phyloP scores from a whole-genome alignment of 805 yeast genomes.

The Priceomyces castillae region DNA sequence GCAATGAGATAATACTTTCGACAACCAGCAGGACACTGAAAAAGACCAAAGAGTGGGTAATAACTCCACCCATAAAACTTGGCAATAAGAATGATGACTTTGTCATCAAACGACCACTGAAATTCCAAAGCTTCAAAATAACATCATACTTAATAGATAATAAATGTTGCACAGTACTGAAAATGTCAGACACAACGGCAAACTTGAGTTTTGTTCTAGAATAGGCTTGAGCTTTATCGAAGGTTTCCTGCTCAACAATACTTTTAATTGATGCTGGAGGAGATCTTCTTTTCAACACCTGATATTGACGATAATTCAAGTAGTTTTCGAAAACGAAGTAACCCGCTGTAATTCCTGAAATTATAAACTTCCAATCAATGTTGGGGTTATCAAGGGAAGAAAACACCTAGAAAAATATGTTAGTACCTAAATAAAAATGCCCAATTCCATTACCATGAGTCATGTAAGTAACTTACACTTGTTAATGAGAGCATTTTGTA shows the following conservation, averaged over 20 bases:
- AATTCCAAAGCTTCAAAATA: constrained; percentile 36
- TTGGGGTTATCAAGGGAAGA: constrained; percentile 60
- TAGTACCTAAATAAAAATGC: constrained; percentile 13
- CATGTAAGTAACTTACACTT: background rate
- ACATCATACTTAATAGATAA: constrained; percentile 58
- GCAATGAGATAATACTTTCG: constrained; percentile 57
- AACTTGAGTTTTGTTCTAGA: constrained; percentile 76
- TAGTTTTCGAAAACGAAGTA: constrained; percentile 75
- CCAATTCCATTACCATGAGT: background rate
- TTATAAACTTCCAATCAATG: constrained; percentile 76
- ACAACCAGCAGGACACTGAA: constrained; percentile 54
- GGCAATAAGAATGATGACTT: constrained; percentile 37
- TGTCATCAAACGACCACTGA: constrained; percentile 63
- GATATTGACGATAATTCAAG: constrained; percentile 74
- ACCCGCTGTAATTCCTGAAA: constrained; percentile 71
- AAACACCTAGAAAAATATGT: constrained; percentile 36
- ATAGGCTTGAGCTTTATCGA: constrained; percentile 73
- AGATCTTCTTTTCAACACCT: constrained; percentile 48
- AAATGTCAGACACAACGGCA: constrained; percentile 53
- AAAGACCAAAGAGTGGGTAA: constrained; percentile 65
- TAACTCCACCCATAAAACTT: constrained; percentile 48
- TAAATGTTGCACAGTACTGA: constrained; percentile 54
- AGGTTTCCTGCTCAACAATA: constrained; percentile 70
- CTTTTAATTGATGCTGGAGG: constrained; percentile 70
- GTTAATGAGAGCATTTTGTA: constrained; percentile 3